Evolutionary conservation across 495 filamentous ascomycete species (phyloP).

Genomic region (Daldinia vernicosa): DNA sequence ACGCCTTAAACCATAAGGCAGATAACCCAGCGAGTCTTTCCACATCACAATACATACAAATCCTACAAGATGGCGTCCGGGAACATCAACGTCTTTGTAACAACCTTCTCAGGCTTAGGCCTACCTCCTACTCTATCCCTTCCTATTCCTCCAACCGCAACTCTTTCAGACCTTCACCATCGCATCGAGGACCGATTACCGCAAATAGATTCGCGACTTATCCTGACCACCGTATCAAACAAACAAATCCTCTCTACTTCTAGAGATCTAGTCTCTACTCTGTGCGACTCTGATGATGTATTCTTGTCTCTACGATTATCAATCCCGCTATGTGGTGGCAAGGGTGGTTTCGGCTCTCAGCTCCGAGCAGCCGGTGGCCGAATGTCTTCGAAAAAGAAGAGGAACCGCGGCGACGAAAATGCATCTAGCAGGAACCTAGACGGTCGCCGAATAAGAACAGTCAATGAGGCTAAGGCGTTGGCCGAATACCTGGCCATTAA

Average conservation of each 20-base stretch:
- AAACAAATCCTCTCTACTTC: constrained; percentile 66
- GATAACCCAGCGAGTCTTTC: background rate
- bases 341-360: constrained; percentile 97
- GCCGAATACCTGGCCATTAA: constrained; percentile 96
- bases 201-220: constrained; percentile 61
- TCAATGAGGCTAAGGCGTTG: constrained; percentile 92
- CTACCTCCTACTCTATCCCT: constrained; percentile 81
- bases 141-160: constrained; percentile 70
- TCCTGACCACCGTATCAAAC: constrained; percentile 85
- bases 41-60: background rate
- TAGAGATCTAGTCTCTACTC: constrained; percentile 60
- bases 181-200: constrained; percentile 73
- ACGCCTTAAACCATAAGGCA: background rate
- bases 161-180: constrained; percentile 70
- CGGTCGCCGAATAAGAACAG: constrained; percentile 86
- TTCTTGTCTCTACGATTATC: constrained; percentile 85
- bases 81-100: constrained; percentile 82
- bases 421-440: constrained; percentile 93
- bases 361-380: constrained; percentile 95
- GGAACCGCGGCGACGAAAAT: constrained; percentile 81
- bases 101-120: constrained; percentile 81
- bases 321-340: constrained; percentile 81
- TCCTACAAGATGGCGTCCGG: constrained; percentile 50
- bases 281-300: constrained; percentile 60
- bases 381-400: constrained; percentile 94